Percentiles rank a stretch among this genome's conserved stretches.
Evolutionary conservation across 2,329 filamentous ascomycete genomes (phyloP).

Genomic region (Alternaria hordeiaustralica): DNA sequence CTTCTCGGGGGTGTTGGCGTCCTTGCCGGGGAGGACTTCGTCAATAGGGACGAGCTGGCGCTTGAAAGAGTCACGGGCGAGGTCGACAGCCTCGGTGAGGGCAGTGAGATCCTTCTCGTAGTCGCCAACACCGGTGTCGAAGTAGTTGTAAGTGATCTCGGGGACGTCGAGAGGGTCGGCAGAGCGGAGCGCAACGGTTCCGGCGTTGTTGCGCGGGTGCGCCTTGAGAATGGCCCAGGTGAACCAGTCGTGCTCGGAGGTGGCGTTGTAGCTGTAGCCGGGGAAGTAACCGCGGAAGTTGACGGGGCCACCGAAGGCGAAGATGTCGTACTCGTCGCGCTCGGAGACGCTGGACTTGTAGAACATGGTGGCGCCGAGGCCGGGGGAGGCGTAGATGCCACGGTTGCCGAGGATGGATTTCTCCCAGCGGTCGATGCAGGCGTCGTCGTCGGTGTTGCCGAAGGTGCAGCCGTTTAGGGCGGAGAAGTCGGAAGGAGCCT

Average conservation of each 20-base stretch:
- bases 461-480: slow-evolving; percentile 52
- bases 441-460: slow-evolving; percentile 49
- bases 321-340: slow-evolving; percentile 60
- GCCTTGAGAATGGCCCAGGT: slow-evolving; percentile 65
- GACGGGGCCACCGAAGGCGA: slow-evolving; percentile 62
- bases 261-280: slow-evolving; percentile 61
- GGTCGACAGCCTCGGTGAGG: slow-evolving; percentile 60
- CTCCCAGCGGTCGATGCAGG: slow-evolving; percentile 55
- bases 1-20: slow-evolving; percentile 48
- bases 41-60: slow-evolving; percentile 44
- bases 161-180: slow-evolving; percentile 69
- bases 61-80: slow-evolving; percentile 55
- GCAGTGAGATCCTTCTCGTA: slow-evolving; percentile 64
- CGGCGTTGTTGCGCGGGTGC: slow-evolving; percentile 67
- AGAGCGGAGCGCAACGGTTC: slow-evolving; percentile 66
- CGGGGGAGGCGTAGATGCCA: slow-evolving; percentile 58
- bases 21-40: slow-evolving; percentile 58
- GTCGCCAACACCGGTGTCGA: slow-evolving; percentile 62
- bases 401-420: slow-evolving; percentile 52
- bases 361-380: slow-evolving; percentile 59
- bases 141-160: slow-evolving; percentile 58
- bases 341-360: slow-evolving; percentile 52
- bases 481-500: slow-evolving; percentile 47
- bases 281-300: slow-evolving; percentile 64
- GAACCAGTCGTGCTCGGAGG: slow-evolving; percentile 56